Evolutionary conservation across 2,329 filamentous ascomycete genomes (phyloP), one percentile per base, ranked within the genome.

Genomic region (Ascochyta koolunga): DNA sequence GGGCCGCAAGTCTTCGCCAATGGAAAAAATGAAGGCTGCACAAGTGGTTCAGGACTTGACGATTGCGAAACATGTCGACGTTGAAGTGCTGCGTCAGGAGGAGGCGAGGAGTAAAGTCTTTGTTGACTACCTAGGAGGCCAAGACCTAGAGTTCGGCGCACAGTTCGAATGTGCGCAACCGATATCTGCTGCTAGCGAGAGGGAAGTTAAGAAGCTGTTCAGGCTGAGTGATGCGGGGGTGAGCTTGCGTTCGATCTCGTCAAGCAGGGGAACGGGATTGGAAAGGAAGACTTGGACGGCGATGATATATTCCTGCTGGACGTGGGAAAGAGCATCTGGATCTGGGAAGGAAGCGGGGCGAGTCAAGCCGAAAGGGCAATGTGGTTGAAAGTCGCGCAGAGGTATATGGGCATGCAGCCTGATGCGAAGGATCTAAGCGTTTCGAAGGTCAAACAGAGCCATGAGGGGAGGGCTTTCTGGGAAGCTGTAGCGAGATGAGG

Each of bases 1-100:
- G 74, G 87, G 87, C 44, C 80, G 79, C 63, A 79, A 79, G 36
- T 87, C 85, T 67, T 86, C 82, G 40, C 86, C 86, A 0, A 87
- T 88, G 84, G 87, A 89, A 66, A 89, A 87, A 75, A 82, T 83
- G 38, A 87, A 86, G 74, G 85, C 86, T 0, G 86, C 86, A 0
- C 85, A 87, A 68, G 84, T 89, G 2, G 86, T 89, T 4, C 82
- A 87, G 63, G 83, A 87, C 55, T 79, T 86, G 80, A 87, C 82
- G 0, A 72, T 84, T 7, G 85, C 84, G 11, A 89, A 88, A 66
- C 82, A 86, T 59, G 68, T 83, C 38, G 84, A 88, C 48, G 84
- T 88, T 22, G 86, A 89, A 68, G 86, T 89, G 8, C 67, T 89
- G 5, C 79, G 85, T 0, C 86, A 89, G 66, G 73, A 78, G 0